These are phyloP conservation scores for Lentinula detonsa DNA, from an alignment of 768 basidiomycete genomes.

Conservation along the genomic window DNA sequence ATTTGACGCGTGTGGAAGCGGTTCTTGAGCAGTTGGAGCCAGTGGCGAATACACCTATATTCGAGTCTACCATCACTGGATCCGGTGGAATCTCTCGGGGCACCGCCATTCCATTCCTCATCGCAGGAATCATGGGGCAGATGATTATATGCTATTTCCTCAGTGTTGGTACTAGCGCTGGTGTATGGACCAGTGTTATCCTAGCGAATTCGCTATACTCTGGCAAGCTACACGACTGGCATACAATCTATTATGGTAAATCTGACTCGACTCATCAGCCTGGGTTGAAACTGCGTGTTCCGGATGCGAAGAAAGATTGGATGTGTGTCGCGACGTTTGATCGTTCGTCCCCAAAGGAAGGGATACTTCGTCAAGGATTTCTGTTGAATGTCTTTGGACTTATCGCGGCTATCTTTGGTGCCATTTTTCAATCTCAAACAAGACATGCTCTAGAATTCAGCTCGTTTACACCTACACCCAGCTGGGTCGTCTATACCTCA, in stretches of 20 bases:
- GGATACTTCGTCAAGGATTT: constrained; percentile 16
- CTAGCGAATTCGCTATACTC: constrained; percentile 17
- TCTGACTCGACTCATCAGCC: constrained; percentile 11
- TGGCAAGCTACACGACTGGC: constrained; percentile 17
- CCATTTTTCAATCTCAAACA: constrained; percentile 17
- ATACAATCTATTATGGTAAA: constrained; percentile 17
- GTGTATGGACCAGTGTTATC: constrained; percentile 20
- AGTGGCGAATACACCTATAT: constrained; percentile 12
- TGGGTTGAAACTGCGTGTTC: constrained; percentile 11
- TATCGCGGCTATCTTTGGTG: constrained; percentile 18
- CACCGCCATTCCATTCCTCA: constrained; percentile 16
- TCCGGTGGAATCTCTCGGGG: constrained; percentile 14
- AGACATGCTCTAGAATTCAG: constrained; percentile 16
- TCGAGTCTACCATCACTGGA: constrained; percentile 11
- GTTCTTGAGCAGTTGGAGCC: constrained; percentile 14
- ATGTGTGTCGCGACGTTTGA: constrained; percentile 21
- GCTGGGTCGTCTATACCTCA: constrained; percentile 20
- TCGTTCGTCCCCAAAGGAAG: constrained; percentile 17
- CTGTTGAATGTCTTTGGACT: constrained; percentile 17
- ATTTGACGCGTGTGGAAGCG: constrained; percentile 13
- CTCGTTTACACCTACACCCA: constrained; percentile 10
- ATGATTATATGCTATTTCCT: constrained; percentile 21
- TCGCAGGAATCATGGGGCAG: constrained; percentile 18
- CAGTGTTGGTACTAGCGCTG: constrained; percentile 18
- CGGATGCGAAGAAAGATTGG: constrained; percentile 12